Base-by-base conservation (phyloP, 2,329 filamentous ascomycete genomes). In the Pyricularia grisea region DNA sequence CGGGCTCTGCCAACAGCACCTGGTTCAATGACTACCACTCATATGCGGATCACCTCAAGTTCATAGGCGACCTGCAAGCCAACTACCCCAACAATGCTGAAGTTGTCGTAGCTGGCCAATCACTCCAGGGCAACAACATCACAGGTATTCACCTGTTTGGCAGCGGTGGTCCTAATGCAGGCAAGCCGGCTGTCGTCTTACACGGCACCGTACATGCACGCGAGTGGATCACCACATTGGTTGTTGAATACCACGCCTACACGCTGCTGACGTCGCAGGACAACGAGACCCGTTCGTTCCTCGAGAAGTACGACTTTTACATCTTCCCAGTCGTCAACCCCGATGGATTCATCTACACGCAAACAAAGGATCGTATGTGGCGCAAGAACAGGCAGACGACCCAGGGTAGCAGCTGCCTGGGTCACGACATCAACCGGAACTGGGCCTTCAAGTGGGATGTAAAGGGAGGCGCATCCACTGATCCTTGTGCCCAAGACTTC, bases 281-380 rank as follows among this genome's bases (percentile, higher is more conserved):
- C 27, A 28, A 63, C 14, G 60, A 63, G 14, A 63, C 60, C 1
- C 60, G 60, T 3, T 74, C 76, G 0, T 81, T 85, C 68, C 80
- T 90, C 28, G 82, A 90, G 76, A 85, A 81, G 69, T 89, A 88
- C 74, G 89, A 91, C 77, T 88, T 88, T 72, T 90, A 88, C 76
- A 83, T 91, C 72, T 82, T 89, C 70, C 87, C 87, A 3, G 78
- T 89, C 28, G 85, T 87, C 20, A 89, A 90, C 74, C 86, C 86
- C 0, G 87, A 89, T 69, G 85, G 87, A 31, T 89, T 90, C 73
- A 79, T 85, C 30, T 88, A 85, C 76, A 83, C 84, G 0, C 86
- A 88, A 73, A 85, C 81, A 2, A 81, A 74, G 6, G 78, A 88
- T 74, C 83, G 87, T 20, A 73, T 89, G 68, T 90, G 87, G 87